Conservation (phyloP, 2,329 filamentous ascomycete genomes). For the Ophiostoma sp. region DNA sequence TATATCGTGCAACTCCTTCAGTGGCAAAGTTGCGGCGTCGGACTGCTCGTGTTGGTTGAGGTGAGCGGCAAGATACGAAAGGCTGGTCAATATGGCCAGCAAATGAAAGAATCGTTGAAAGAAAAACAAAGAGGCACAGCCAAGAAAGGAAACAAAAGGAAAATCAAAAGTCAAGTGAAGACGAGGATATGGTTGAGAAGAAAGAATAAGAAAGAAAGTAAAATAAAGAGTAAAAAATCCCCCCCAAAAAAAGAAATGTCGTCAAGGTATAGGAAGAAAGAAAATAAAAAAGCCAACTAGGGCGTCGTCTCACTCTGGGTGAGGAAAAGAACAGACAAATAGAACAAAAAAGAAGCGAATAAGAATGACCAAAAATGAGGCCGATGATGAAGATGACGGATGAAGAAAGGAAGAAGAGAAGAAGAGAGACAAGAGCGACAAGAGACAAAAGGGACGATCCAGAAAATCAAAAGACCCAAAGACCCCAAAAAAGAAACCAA, state of each 20-base stretch:
- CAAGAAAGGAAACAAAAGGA: neutral
- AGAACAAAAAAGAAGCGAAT: constrained; percentile 25
- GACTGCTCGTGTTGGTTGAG: neutral
- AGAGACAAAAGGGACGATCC: neutral
- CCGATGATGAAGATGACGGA: constrained; percentile 22
- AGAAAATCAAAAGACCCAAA: neutral
- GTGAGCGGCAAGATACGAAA: neutral
- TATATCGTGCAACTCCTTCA: neutral
- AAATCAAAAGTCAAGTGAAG: neutral
- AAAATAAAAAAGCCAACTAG: constrained; percentile 29
- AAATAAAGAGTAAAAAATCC: constrained; percentile 28
- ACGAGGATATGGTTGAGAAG: neutral
- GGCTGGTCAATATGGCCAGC: neutral
- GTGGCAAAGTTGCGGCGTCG: constrained; percentile 4
- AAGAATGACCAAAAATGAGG: constrained; percentile 19
- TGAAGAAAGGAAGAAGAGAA: constrained; percentile 28
- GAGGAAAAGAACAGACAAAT: constrained; percentile 20
- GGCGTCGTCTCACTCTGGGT: constrained; percentile 23
- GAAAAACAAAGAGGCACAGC: constrained; percentile 22
- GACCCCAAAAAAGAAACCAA: neutral
- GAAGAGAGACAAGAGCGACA: constrained; percentile 25
- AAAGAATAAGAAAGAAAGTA: constrained; percentile 19
- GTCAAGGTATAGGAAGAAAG: constrained; percentile 21
- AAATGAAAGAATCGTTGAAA: neutral
- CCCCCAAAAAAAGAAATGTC: constrained; percentile 24